Conservation (phyloP, 2,329 filamentous ascomycete genomes). For the Zymoseptoria ardabiliae region DNA sequence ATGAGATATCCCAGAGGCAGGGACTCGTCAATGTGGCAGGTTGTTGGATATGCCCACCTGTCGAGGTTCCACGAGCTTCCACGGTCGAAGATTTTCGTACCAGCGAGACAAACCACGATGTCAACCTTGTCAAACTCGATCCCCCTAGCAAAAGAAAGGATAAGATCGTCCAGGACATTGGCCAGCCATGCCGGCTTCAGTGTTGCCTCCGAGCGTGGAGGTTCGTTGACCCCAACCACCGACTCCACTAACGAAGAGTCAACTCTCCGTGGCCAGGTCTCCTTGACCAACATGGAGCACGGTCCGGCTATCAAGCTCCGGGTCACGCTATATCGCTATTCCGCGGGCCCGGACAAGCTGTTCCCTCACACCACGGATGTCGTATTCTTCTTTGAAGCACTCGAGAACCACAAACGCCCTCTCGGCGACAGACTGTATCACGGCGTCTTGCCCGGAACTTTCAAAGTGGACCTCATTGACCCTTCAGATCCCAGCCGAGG, state of each 20-base stretch:
- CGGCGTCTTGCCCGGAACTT: not conserved
- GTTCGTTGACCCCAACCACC: no score
- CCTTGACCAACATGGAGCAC: not conserved
- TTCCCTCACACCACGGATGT: not conserved
- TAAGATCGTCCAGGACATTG: not conserved
- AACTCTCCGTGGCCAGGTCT: not conserved
- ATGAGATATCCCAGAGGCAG: not conserved
- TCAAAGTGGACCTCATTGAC: not conserved
- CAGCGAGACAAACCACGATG: no score
- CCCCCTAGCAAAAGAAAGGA: not conserved
- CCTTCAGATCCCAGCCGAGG: not conserved
- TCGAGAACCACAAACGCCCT: not conserved
- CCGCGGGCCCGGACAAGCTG: not conserved
- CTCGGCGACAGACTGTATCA: not conserved
- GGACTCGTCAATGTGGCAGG: not conserved
- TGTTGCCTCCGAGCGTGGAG: not conserved
- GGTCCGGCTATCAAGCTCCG: not conserved
- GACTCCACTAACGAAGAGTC: not conserved
- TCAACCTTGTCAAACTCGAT: not conserved
- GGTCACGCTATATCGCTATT: not conserved
- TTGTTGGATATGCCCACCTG: not conserved
- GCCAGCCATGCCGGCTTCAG: not conserved
- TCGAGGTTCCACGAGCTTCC: not conserved
- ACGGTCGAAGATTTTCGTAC: not conserved
- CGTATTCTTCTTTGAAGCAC: not conserved